These are phyloP conservation scores for Plasmodium malariae DNA, from an alignment of 169 alveolate species.

Conservation along the genomic window DNA sequence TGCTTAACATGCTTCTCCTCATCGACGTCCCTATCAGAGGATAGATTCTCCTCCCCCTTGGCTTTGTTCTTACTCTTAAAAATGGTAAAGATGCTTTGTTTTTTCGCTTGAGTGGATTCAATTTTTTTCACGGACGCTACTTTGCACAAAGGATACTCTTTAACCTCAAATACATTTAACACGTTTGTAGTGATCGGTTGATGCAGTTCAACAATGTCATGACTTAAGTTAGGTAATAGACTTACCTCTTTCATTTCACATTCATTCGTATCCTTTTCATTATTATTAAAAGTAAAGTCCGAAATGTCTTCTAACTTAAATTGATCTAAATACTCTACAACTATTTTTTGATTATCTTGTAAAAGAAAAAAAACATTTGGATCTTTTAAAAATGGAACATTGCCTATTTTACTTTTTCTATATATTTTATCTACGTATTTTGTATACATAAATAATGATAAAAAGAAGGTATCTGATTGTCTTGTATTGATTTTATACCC, in stretches of 20 bases:
- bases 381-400: slow-evolving; percentile 70
- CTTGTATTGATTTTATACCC: slow-evolving; percentile 76
- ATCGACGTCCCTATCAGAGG: no score
- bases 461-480: slow-evolving; percentile 50
- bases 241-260: slow-evolving; percentile 52
- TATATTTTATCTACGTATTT: slow-evolving; percentile 75
- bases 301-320: slow-evolving; percentile 58
- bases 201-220: slow-evolving; percentile 33
- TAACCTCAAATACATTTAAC: slow-evolving; percentile 8
- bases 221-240: slow-evolving; percentile 12
- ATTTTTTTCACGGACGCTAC: not conserved
- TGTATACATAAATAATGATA: slow-evolving; percentile 62
- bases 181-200: not conserved
- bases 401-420: slow-evolving; percentile 72
- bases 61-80: no score
- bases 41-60: no score
- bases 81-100: not conserved
- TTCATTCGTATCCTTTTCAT: slow-evolving; percentile 1
- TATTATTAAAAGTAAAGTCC: not conserved
- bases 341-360: slow-evolving; percentile 63
- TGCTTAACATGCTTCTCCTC: no score
- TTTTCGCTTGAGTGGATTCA: not conserved
- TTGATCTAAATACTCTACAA: slow-evolving; percentile 72
- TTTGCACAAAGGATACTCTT: no score
- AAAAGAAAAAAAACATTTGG: slow-evolving; percentile 67